Base-by-base conservation (phyloP, 139 green algal species). In the Haematococcus lacustris region DNA sequence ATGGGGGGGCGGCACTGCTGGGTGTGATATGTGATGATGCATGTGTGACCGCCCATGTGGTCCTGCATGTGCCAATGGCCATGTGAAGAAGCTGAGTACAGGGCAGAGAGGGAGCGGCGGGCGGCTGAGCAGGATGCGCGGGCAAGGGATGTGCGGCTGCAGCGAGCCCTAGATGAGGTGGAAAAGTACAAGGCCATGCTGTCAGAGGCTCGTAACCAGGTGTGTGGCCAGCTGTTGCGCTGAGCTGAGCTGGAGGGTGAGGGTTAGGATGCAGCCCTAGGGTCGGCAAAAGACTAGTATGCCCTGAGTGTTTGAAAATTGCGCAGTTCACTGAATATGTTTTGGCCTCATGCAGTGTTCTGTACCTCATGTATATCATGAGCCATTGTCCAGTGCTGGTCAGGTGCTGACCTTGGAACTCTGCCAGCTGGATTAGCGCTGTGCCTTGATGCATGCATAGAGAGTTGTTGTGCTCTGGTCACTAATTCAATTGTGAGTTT, bases 81-180 rank as follows among this genome's bases (percentile, higher is more conserved):
- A 30, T 39, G 21, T 37, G 25, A 28, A 23, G 17, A 50, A 30
- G 7, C 28, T 35, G 32, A 50, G 60, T 71, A 71, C 70, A 74
- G 74, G 1, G 61, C 72, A 3, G 71, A 81, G 51, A 68, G 62
- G 28, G 75, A 78, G 66, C 68, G 66, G 25, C 41, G 47, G 9
- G 38, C 62, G 13, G 66, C 53, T 3, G 71, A 83, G 62, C 65
- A 68, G 23, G 74, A 83, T 63, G 68, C 71, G 9, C 76, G 78
- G 3, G 74, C 78, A 2, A 77, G 84, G 9, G 84, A 93, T 66
- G 81, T 89, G 64, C 84, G 86, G 50, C 77, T 93, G 66, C 82
- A 88, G 59, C 78, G 87, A 0, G 88, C 86, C 1, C 74, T 91
- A 43, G 88, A 92, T 73, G 88, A 93, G 78, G 78, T 92, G 33